Percentiles rank a stretch among this genome's conserved stretches.
Conservation (phyloP, 768 basidiomycete species). For the Serendipita indica region DNA sequence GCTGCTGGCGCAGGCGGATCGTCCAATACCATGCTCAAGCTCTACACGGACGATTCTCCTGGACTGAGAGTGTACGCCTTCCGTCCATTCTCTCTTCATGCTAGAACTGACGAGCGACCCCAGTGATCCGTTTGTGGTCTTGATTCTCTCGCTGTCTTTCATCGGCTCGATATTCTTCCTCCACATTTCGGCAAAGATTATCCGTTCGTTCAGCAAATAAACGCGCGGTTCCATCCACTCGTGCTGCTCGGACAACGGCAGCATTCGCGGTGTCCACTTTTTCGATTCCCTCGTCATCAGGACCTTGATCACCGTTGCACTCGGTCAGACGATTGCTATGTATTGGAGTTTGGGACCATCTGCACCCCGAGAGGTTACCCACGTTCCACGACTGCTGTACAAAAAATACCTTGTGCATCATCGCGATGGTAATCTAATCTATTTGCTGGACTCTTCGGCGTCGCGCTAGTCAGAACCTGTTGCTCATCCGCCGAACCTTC, state of each 20-base stretch:
- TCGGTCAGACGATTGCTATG: neutral
- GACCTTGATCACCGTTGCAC: neutral
- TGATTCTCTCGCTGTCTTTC: slow-evolving; percentile 89
- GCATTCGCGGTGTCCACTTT: neutral
- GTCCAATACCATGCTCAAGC: slow-evolving; percentile 94
- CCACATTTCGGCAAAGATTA: slow-evolving; percentile 90
- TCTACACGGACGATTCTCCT: slow-evolving; percentile 97
- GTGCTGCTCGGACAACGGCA: too few relatives aligned
- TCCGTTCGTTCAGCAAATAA: slow-evolving; percentile 76
- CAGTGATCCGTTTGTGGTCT: slow-evolving; percentile 93
- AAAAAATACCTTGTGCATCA: slow-evolving; percentile 9
- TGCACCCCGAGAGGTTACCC: neutral
- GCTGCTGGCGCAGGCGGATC: slow-evolving; percentile 93
- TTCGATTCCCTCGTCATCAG: neutral
- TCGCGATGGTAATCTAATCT: slow-evolving; percentile 4
- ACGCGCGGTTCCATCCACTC: too few relatives aligned
- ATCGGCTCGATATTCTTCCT: slow-evolving; percentile 98
- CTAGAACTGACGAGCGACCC: neutral
- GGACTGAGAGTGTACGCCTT: slow-evolving; percentile 86
- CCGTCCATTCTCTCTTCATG: slow-evolving; percentile 1
- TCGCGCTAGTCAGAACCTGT: neutral
- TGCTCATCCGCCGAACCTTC: too few relatives aligned
- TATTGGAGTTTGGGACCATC: neutral
- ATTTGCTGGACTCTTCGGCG: neutral
- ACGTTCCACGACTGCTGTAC: neutral